Evolutionary conservation across 352 stramenopile genomes (phyloP).

Genomic region (Phytophthora chlamydospora): DNA sequence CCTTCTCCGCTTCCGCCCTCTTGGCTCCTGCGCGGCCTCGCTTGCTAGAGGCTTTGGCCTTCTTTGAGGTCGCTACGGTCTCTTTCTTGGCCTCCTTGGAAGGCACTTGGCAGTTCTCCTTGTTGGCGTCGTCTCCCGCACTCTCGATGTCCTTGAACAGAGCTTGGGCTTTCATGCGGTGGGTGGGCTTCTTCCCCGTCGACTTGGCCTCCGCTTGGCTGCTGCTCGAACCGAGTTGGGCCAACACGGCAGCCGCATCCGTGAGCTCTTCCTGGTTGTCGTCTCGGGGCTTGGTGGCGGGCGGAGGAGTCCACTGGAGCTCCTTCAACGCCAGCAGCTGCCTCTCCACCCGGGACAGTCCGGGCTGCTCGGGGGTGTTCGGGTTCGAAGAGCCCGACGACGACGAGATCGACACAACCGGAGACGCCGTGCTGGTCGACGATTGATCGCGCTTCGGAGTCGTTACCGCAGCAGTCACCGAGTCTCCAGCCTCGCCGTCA

Average conservation of each 20-base stretch:
- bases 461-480: conserved; percentile 27
- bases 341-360: conserved; percentile 41
- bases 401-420: conserved; percentile 76
- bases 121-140: conserved; percentile 8
- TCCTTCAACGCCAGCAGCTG: conserved; percentile 54
- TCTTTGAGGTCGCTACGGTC: conserved; percentile 4
- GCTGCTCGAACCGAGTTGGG: conserved; percentile 25
- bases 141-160: conserved; percentile 35
- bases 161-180: conserved; percentile 41
- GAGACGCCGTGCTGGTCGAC: conserved; percentile 48
- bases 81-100: conserved; percentile 11
- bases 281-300: conserved; percentile 5
- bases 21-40: conserved; percentile 17
- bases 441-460: conserved; percentile 44
- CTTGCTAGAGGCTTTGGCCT: conserved; percentile 14
- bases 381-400: conserved; percentile 69
- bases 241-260: conserved; percentile 25
- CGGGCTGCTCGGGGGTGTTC: conserved; percentile 60
- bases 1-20: conserved; percentile 17
- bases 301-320: conserved; percentile 59
- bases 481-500: conserved; percentile 1
- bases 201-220: conserved; percentile 16
- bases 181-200: conserved; percentile 28
- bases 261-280: conserved; percentile 24
- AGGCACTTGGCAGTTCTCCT: conserved; percentile 10